Percentiles rank a stretch among this genome's conserved stretches.
phyloP scores from a whole-genome alignment of 768 basidiomycete species.

The Nevesoporus exiguus region DNA sequence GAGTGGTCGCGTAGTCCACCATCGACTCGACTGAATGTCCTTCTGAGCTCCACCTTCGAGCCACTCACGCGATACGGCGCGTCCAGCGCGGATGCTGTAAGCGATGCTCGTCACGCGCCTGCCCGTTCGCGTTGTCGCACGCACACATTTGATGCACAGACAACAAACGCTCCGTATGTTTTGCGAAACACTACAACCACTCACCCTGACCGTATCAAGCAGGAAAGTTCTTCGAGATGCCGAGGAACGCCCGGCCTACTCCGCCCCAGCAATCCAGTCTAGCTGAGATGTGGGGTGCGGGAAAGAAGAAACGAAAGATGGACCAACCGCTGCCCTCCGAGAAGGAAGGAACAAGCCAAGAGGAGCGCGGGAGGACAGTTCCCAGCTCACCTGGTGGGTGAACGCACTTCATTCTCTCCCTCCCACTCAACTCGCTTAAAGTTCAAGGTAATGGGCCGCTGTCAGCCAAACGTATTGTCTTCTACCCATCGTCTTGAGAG shows the following conservation, averaged over 20 bases:
- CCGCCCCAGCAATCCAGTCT: slow-evolving; percentile 79
- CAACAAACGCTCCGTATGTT: slow-evolving; percentile 68
- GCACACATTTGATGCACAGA: slow-evolving; percentile 48
- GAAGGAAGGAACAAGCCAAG: slow-evolving; percentile 19
- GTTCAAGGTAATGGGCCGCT: slow-evolving; percentile 38
- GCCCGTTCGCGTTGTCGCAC: slow-evolving; percentile 11
- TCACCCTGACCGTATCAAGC: background rate
- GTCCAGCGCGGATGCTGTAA: slow-evolving; percentile 1
- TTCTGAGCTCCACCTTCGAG: background rate
- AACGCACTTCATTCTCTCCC: background rate
- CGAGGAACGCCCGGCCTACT: slow-evolving; percentile 56
- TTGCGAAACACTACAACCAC: background rate
- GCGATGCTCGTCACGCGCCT: slow-evolving; percentile 25
- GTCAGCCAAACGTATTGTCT: slow-evolving; percentile 20
- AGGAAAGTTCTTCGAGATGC: slow-evolving; percentile 81
- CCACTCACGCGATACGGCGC: background rate
- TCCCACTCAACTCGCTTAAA: slow-evolving; percentile 13
- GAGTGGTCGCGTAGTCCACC: too few relatives aligned
- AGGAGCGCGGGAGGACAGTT: slow-evolving; percentile 1
- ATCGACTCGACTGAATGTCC: too few relatives aligned
- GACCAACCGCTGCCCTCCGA: slow-evolving; percentile 21
- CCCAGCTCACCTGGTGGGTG: slow-evolving; percentile 12
- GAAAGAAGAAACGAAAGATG: slow-evolving; percentile 37
- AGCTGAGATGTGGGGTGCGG: slow-evolving; percentile 67
- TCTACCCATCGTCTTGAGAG: background rate